phyloP scores from a whole-genome alignment of 805 yeast genomes.

The Lipomyces spencermartinsiae region DNA sequence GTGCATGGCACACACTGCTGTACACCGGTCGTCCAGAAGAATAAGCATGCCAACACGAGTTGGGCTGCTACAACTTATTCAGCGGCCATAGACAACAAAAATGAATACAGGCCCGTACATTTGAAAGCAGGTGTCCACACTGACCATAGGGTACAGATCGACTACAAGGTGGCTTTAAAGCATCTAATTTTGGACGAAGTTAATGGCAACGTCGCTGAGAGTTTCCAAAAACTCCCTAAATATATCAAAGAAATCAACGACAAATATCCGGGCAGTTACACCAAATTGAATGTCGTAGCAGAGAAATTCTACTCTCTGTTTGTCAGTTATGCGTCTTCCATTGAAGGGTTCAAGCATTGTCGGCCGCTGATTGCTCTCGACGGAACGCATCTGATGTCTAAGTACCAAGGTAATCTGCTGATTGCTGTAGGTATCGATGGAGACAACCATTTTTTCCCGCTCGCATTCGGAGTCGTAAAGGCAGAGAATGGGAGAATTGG shows the following conservation, averaged over 20 bases:
- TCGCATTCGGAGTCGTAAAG: slow-evolving; percentile 23
- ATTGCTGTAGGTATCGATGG: slow-evolving; percentile 28
- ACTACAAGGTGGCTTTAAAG: slow-evolving; percentile 1
- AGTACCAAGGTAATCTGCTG: slow-evolving; percentile 10
- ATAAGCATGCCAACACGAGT: not conserved
- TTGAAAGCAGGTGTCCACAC: slow-evolving; percentile 4
- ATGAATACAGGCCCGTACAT: not conserved
- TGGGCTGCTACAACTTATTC: slow-evolving; percentile 1
- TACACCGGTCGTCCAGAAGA: not conserved
- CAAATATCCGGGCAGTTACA: slow-evolving; percentile 6
- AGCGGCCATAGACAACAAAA: not conserved
- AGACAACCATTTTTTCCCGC: slow-evolving; percentile 19
- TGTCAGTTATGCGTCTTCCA: slow-evolving; percentile 8
- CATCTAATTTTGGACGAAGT: slow-evolving; percentile 5
- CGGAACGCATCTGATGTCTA: slow-evolving; percentile 6
- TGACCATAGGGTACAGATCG: slow-evolving; percentile 4
- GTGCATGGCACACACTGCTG: slow-evolving; percentile 10
- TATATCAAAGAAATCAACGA: slow-evolving; percentile 4
- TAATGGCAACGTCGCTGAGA: slow-evolving; percentile 2
- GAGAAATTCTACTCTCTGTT: slow-evolving; percentile 6
- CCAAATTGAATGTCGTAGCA: not conserved
- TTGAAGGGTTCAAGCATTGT: slow-evolving; percentile 22
- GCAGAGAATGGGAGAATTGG: slow-evolving; percentile 17
- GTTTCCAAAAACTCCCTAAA: slow-evolving; percentile 4
- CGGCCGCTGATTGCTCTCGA: slow-evolving; percentile 24